Evolutionary conservation across 1,284 basidiomycete species (phyloP), one percentile per base, ranked within the genome.

Genomic region (Boletus hoseneyae): DNA sequence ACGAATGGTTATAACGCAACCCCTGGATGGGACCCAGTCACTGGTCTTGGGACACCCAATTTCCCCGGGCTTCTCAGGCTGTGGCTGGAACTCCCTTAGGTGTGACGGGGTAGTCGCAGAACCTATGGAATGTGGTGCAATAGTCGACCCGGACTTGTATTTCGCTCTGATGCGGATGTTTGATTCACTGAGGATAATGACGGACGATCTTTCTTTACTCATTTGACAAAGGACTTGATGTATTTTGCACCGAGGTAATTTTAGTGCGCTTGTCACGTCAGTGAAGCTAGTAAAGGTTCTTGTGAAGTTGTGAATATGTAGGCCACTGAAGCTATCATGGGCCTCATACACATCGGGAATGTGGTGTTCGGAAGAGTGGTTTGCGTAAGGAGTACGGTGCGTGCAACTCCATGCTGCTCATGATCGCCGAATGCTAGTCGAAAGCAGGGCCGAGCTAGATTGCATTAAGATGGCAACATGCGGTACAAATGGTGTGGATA

Each of bases 21-120:
- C 5, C 32, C 49, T 0, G 71, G 71, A 0, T 73, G 73, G 72
- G 71, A 73, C 48, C 72, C 73, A 21, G 68, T 70, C 7, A 70
- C 69, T 18, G 68, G 67, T 25, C 51, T 70, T 5, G 67, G 67
- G 12, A 69, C 68, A 7, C 68, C 64, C n/a, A 62, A 63, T 36
- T 67, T 59, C 41, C 45, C 53, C n/a, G 52, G 47, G 40, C 45
- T 68, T 32, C 50, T 55, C 13, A 41, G 8, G 12, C 43, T 39
- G 8, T 62, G 61, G 62, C 45, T 62, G 13, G 15, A 7, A 2
- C 52, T 63, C 38, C 53, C 61, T 30, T 30, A 30, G 29, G 6
- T 13, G 12, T 13, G 29, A 30, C 3, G 29, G 29, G 11, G 10
- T 30, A 11, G 29, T 12, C 12, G 10, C 3, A 5, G 29, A 30